Evolutionary conservation across 257 asterid genomes (phyloP), one percentile per base, ranked within the genome.

Genomic region (Ballota nigra): DNA sequence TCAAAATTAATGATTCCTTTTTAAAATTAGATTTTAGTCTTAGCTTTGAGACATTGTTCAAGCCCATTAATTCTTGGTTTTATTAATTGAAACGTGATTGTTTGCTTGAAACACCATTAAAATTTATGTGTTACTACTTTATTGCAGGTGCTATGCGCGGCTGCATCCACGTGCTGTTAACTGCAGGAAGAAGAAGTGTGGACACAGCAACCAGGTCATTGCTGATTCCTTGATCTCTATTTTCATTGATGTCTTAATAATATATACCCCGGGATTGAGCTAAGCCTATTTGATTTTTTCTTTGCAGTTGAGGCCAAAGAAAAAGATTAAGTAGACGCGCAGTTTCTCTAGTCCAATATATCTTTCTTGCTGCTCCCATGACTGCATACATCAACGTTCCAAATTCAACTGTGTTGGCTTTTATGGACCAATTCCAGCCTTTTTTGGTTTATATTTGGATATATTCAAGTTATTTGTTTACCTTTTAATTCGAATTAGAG

Each of bases 161-260:
- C 80, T 87, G 63, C 92, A 85, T 74, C 90, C 88, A 24, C 88
- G 92, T 43, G 92, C 90, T 65, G 90, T 87, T 0, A 87, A 87
- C 80, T 85, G 92, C 28, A 78, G 92, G 69, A 87, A 87, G 84
- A 87, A 87, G 82, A 87, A 87, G 57, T 87, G 90, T 68, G 89
- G 92, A 18, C 92, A 85, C 63, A 87, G 83, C 84, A 87, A 87
- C 70, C 90, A 84, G 86, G 92, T 80, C 66, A 31, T 15, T 73
- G 23, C 38, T 8, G 26, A 4, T 57, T 34, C 12, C 8, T 2
- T 16, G 8, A 36, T 57, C 22, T 31, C 6, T 6, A 5, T 7
- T 4, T 31, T 12, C 26, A 3, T 9, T 24, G 6, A 7, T 59
- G 23, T 5, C 3, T 47, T 4, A 4, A 23, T 51, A 12, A 7